phyloP scores from a whole-genome alignment of 352 stramenopile genomes.

The Pythium sukuiense region DNA sequence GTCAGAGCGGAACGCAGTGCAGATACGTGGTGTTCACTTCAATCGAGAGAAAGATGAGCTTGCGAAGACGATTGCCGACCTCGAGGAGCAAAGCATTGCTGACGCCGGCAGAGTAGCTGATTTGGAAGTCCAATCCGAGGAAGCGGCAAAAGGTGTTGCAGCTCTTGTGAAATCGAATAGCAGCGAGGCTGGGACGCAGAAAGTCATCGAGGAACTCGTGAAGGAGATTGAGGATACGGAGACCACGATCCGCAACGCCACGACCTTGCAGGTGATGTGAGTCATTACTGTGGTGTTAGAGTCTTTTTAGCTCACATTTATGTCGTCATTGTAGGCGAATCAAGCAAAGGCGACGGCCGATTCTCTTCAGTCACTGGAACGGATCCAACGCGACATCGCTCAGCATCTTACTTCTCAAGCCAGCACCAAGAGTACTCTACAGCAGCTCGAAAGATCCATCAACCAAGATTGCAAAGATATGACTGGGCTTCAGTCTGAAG shows the following conservation, averaged over 20 bases:
- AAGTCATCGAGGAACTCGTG: neutral
- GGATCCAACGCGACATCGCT: neutral
- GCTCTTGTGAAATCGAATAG: neutral
- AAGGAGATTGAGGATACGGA: constrained; percentile 2
- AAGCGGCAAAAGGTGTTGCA: neutral
- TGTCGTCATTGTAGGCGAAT: neutral
- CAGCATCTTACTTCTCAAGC: neutral
- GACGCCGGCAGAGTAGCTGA: neutral
- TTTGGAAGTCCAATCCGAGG: neutral
- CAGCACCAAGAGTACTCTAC: neutral
- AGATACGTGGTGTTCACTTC: constrained; percentile 6
- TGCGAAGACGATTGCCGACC: neutral
- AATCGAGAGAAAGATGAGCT: constrained; percentile 2
- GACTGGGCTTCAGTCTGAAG: neutral
- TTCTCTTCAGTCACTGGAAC: neutral
- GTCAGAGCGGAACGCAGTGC: neutral
- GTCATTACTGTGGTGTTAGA: neutral
- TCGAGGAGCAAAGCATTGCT: neutral
- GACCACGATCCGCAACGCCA: neutral
- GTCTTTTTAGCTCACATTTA: neutral
- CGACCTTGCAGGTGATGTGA: neutral
- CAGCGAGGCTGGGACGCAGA: neutral
- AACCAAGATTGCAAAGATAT: neutral
- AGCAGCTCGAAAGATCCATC: neutral
- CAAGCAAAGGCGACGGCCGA: neutral